phyloP scores from a whole-genome alignment of 1,139 yeast genomes.

The Saccharomyces hybrid region DNA sequence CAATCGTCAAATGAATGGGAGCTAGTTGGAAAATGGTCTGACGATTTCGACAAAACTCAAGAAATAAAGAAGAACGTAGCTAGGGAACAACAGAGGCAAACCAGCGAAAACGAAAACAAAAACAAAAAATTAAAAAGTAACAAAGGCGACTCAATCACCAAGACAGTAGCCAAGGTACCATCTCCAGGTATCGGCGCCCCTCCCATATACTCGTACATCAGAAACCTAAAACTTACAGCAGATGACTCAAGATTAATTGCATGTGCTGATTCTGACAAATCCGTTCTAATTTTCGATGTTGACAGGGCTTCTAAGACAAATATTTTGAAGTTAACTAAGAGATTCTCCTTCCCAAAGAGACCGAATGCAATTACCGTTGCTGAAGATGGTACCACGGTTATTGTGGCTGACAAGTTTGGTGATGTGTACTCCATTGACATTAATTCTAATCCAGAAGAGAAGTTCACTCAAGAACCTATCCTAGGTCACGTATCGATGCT shows the following conservation, averaged over 20 bases:
- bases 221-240: constrained; percentile 50
- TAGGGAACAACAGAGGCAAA: constrained; percentile 36
- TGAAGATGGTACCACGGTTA: constrained; percentile 41
- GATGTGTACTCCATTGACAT: constrained; percentile 68
- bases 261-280: constrained; percentile 78
- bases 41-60: constrained; percentile 41
- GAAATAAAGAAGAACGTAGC: constrained; percentile 40
- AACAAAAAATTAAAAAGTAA: constrained; percentile 34
- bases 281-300: constrained; percentile 56
- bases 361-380: constrained; percentile 75
- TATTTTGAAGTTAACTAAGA: constrained; percentile 48
- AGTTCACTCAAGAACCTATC: constrained; percentile 45
- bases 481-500: constrained; percentile 97
- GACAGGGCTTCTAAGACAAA: constrained; percentile 24
- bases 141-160: constrained; percentile 21
- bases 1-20: constrained; percentile 27
- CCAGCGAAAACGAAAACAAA: constrained; percentile 22
- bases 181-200: constrained; percentile 65
- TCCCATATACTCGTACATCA: constrained; percentile 54
- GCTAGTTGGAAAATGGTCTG: constrained; percentile 50
- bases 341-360: constrained; percentile 80
- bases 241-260: constrained; percentile 54
- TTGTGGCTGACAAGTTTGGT: constrained; percentile 95
- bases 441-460: constrained; percentile 15
- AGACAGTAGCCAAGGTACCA: constrained; percentile 48